Evolutionary conservation across 75 land plant species (phyloP), one percentile per base, ranked within the genome.

Genomic region (Azolla pinnata): DNA sequence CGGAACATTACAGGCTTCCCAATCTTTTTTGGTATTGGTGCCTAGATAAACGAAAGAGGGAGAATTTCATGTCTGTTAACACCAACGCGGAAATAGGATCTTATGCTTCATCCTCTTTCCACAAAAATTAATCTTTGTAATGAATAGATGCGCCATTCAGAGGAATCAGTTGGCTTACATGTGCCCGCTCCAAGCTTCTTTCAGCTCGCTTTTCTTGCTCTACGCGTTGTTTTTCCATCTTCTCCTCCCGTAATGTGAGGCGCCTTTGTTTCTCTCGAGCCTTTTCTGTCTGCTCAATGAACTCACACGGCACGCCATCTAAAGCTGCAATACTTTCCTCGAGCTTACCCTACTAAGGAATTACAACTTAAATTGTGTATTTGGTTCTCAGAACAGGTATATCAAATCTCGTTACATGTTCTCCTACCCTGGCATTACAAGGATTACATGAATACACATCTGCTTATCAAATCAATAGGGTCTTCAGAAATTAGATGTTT

Each of bases 1-100:
- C 73, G 44, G 50, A 57, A 57, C 73, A 70, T 70, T 0, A 59
- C 42, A 19, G 73, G 73, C 52, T 70, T 70, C 23, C 73, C 73
- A 21, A 31, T 70, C 35, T 66, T 56, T 38, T 50, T 70, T 58
- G 54, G 66, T 48, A 70, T 62, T 17, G 73, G 73, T 0, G 73
- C 73, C 73, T 70, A 62, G 47, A 29, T 25, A 40, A 35, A 34
- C 17, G 24, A 4, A 60, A 35, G 17, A 21, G 24, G 4, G 17
- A 60, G 21, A 48, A 12, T 21, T 10, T 5, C 5, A 47, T 46
- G 21, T 49, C 12, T 2, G 30, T 33, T n/a, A 33, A n/a, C n/a
- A n/a, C n/a, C n/a, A n/a, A n/a, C n/a, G n/a, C n/a, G n/a, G n/a
- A n/a, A n/a, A n/a, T n/a, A n/a, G n/a, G n/a, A n/a, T n/a, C n/a